These are phyloP conservation scores for Rhodotorula babjevae DNA, from an alignment of 768 basidiomycete genomes.

Conservation along the genomic window DNA sequence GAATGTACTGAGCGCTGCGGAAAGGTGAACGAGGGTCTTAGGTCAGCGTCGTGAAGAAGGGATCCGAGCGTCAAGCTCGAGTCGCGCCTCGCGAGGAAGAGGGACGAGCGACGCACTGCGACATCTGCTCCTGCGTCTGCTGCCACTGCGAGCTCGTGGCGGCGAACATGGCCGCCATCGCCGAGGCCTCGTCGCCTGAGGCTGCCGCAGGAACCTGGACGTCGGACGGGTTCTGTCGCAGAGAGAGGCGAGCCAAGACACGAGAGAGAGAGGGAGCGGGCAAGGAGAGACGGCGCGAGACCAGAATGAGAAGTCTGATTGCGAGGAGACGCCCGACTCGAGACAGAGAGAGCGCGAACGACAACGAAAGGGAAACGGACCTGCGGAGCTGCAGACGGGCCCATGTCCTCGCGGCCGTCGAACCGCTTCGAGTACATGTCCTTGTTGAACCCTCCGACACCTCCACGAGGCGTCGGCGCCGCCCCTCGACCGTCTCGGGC, in stretches of 20 bases:
- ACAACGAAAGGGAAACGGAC: conserved; percentile 28
- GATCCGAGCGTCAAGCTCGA: not conserved
- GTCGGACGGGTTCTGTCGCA: not conserved
- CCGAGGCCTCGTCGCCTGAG: conserved; percentile 79
- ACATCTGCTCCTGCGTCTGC: conserved; percentile 99
- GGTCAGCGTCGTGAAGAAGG: not conserved
- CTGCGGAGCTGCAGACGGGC: conserved; percentile 20
- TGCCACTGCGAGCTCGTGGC: conserved; percentile 93
- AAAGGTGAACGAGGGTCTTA: no score
- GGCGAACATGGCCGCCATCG: conserved; percentile 97
- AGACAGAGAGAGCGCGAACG: not conserved
- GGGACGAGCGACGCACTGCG: conserved; percentile 67
- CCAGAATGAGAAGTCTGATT: conserved; percentile 10
- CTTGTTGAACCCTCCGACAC: conserved; percentile 24
- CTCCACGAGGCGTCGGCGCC: conserved; percentile 22
- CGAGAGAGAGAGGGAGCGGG: not conserved
- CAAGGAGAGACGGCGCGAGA: not conserved
- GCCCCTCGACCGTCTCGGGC: conserved; percentile 16
- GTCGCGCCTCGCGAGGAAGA: no score
- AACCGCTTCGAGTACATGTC: conserved; percentile 76
- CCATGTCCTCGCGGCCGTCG: conserved; percentile 69
- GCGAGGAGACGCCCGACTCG: not conserved
- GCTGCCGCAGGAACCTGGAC: conserved; percentile 40
- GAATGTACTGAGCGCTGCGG: conserved; percentile 32
- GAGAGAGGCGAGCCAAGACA: not conserved